Evolutionary conservation across 768 basidiomycete species (phyloP).

Genomic region (Nidularia pulvinata): DNA sequence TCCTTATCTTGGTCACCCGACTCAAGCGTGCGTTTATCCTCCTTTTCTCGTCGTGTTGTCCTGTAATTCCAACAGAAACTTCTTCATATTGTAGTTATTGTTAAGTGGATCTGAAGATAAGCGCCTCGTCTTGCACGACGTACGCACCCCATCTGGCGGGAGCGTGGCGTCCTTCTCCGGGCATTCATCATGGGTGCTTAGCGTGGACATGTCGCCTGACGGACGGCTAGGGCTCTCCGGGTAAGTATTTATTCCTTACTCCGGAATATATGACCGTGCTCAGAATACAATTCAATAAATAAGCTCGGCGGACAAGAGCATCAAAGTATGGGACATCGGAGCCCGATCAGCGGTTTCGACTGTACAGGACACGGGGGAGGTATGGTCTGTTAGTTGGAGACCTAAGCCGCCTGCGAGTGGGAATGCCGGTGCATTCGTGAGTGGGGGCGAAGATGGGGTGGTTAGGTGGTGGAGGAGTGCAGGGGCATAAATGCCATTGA

Average conservation of each 20-base stretch:
- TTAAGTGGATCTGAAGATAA: slow-evolving; percentile 94
- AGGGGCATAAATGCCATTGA: slow-evolving; percentile 24
- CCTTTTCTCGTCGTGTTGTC: slow-evolving; percentile 3
- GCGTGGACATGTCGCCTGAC: slow-evolving; percentile 81
- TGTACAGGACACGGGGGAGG: slow-evolving; percentile 75
- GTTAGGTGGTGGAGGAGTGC: slow-evolving; percentile 82
- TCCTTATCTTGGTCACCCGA: slow-evolving; percentile 90
- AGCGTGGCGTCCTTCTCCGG: slow-evolving; percentile 86
- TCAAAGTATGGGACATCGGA: slow-evolving; percentile 86
- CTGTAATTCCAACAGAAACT: background rate
- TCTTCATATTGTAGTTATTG: slow-evolving; percentile 53
- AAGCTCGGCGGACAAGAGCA: slow-evolving; percentile 83
- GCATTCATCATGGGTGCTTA: slow-evolving; percentile 91
- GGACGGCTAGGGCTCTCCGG: slow-evolving; percentile 79
- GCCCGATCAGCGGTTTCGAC: slow-evolving; percentile 77
- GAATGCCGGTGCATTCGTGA: slow-evolving; percentile 67
- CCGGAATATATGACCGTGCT: no score
- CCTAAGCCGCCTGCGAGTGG: slow-evolving; percentile 57
- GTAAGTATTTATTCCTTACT: slow-evolving; percentile 35
- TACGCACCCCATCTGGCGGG: slow-evolving; percentile 74
- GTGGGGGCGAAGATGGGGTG: slow-evolving; percentile 72
- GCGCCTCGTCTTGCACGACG: slow-evolving; percentile 88
- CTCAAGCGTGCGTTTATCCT: slow-evolving; percentile 65
- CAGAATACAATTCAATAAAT: slow-evolving; percentile 1
- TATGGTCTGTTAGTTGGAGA: slow-evolving; percentile 85